These are phyloP conservation scores for Kluyveromyces wickerhamii DNA, from an alignment of 805 yeast genomes.

Conservation along the genomic window DNA sequence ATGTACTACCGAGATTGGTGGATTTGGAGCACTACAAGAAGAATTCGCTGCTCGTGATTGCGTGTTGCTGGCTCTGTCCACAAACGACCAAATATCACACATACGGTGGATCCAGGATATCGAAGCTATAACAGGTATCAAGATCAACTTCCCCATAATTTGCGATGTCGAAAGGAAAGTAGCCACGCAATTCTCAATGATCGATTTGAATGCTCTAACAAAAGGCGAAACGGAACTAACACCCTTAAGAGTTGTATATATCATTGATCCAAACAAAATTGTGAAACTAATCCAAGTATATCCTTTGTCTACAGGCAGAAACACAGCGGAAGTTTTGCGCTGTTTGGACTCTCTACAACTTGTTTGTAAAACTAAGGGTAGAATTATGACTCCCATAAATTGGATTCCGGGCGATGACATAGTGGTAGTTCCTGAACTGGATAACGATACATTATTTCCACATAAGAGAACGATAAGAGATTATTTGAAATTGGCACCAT, in stretches of 20 bases:
- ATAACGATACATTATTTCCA: slow-evolving; percentile 51
- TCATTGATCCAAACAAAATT: slow-evolving; percentile 60
- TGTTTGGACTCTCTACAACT: slow-evolving; percentile 63
- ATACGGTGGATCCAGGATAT: slow-evolving; percentile 64
- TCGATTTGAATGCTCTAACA: slow-evolving; percentile 58
- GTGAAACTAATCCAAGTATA: slow-evolving; percentile 56
- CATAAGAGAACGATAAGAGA: slow-evolving; percentile 54
- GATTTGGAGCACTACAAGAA: slow-evolving; percentile 62
- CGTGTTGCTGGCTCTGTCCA: slow-evolving; percentile 60
- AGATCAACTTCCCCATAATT: slow-evolving; percentile 56
- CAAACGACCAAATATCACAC: slow-evolving; percentile 56
- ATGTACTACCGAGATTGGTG: slow-evolving; percentile 73
- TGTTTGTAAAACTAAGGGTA: slow-evolving; percentile 42
- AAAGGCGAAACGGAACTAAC: slow-evolving; percentile 45
- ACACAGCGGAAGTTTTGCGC: slow-evolving; percentile 66
- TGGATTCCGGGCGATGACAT: slow-evolving; percentile 73
- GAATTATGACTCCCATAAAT: slow-evolving; percentile 62
- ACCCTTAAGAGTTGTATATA: slow-evolving; percentile 64
- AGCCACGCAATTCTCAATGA: slow-evolving; percentile 59
- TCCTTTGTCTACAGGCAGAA: slow-evolving; percentile 71
- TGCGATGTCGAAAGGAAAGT: slow-evolving; percentile 57
- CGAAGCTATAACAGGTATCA: slow-evolving; percentile 54
- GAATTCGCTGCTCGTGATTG: slow-evolving; percentile 60
- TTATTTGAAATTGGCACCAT: slow-evolving; percentile 50
- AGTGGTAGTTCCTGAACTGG: slow-evolving; percentile 58